These are phyloP conservation scores for Physaria fendleri DNA, from an alignment of 345 rosid species.

Conservation along the genomic window DNA sequence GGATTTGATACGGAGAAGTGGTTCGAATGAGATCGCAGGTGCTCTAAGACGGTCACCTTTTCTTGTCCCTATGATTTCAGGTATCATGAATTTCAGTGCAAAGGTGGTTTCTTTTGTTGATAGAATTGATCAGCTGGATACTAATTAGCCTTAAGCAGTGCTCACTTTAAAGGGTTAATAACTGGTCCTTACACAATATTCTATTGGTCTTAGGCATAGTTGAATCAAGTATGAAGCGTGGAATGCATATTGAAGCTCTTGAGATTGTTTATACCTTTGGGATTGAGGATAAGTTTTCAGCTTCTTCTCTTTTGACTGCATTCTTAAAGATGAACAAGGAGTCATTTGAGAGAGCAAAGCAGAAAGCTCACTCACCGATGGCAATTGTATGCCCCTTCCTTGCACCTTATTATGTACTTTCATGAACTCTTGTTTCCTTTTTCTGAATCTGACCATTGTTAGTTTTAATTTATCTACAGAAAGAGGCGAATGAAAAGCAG, in stretches of 20 bases:
- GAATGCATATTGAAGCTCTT: constrained; percentile 54
- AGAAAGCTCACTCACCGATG: too few species aligned
- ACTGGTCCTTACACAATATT: constrained; percentile 4
- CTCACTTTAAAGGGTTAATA: neutral
- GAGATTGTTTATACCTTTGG: constrained; percentile 53
- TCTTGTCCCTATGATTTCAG: constrained; percentile 47
- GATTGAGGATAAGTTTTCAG: too few species aligned
- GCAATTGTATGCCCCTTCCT: too few species aligned
- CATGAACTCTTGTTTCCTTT: too few species aligned
- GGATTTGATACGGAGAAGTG: constrained; percentile 45
- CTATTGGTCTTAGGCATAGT: constrained; percentile 41
- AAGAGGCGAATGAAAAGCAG: too few species aligned
- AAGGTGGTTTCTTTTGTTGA: constrained; percentile 4
- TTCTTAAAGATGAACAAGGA: too few species aligned
- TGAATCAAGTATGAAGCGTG: constrained; percentile 43
- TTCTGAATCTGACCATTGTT: too few species aligned
- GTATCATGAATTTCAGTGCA: constrained; percentile 25
- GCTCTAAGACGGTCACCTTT: constrained; percentile 41
- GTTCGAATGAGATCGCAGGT: constrained; percentile 32
- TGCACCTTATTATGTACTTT: too few species aligned
- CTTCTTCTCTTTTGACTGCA: too few species aligned
- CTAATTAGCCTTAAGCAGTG: neutral
- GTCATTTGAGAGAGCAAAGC: too few species aligned
- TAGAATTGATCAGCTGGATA: neutral
- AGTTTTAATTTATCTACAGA: too few species aligned